Evolutionary conservation across 306 rosid genomes (phyloP), one percentile per base, ranked within the genome.

Genomic region (Glycine soja): DNA sequence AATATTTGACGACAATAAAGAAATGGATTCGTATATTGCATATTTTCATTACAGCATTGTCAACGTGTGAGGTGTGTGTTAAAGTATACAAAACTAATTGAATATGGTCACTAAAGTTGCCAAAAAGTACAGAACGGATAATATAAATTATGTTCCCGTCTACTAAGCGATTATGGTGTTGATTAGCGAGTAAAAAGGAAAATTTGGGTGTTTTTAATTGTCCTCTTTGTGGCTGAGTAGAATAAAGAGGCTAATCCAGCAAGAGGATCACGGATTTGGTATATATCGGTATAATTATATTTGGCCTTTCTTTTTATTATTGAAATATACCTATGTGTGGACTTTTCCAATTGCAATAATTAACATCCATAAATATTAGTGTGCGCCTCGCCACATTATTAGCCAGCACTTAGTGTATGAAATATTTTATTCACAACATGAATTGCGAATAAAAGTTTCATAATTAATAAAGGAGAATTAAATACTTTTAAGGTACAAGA

Each of bases 71-170:
- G 46, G 68, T 24, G 45, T 24, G 45, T 43, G 32, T 42, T 5
- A 5, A 14, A 34, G 36, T 36, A 10, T 50, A 32, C n/a, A 61
- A 42, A 11, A 13, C 15, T n/a, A n/a, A n/a, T 32, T 32, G 13
- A 46, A 12, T 16, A 24, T 80, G 10, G 72, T 52, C 34, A 43
- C 36, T 10, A 6, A 63, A 58, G 57, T n/a, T 57, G 70, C 7
- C 58, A 19, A 78, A 78, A 65, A 53, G 69, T n/a, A 64, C 11
- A 34, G 56, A 32, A 5, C 12, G 36, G 80, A 72, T 54, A 77
- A 63, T 24, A 63, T 72, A 64, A 40, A 58, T 57, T 43, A 67
- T 42, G 64, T 68, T 57, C 7, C 0, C 1, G 62, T 15, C 19
- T 42, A 30, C 19, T 0, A 24, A 54, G 18, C 10, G 9, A 45